Base-by-base conservation (phyloP, 2,329 filamentous ascomycete genomes). In the Phyllachora maydis region DNA sequence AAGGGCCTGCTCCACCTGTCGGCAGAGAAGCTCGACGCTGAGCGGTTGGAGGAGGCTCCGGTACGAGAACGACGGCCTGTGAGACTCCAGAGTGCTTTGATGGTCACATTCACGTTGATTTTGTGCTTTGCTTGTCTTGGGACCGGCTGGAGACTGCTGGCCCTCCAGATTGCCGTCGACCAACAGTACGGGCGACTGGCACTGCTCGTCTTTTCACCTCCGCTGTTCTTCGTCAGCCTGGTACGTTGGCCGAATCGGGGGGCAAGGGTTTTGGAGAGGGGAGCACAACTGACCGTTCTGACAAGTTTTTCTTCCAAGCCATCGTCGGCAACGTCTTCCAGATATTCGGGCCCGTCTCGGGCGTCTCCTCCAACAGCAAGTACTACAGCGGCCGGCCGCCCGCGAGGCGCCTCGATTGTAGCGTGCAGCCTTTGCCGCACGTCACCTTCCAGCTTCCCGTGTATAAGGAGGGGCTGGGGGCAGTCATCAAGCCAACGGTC, bases 161-260 rank as follows among this genome's bases (percentile, higher is more conserved):
- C 59, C 2, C 49, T 63, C 23, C 52, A 74, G 41, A 43, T 60
- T 12, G 38, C 48, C 10, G 47, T 61, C 9, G 67, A 73, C 34
- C 45, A 47, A 11, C 50, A 46, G 21, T 73, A 56, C 32, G 30
- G 52, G 16, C 58, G 69, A 17, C 31, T 70, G 9, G 56, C 56
- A 4, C 56, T 75, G 27, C 16, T 68, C 2, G 38, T 50, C 8
- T 55, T 52, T 14, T 36, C 57, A 5, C 53, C 66, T 1, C 40
- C 64, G 11, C 61, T 70, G 36, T 45, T 64, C 13, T 74, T 70
- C 53, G 52, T 72, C 25, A 54, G 51, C 26, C 37, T 67, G 35
- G 53, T 56, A 38, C 26, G 46, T 42, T 10, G 8, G 11, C 5
- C 11, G 9, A n/a, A n/a, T n/a, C n/a, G n/a, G n/a, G n/a, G n/a